Evolutionary conservation across 495 filamentous ascomycete genomes (phyloP), one percentile per base, ranked within the genome.

Genomic region (Podospora didyma): DNA sequence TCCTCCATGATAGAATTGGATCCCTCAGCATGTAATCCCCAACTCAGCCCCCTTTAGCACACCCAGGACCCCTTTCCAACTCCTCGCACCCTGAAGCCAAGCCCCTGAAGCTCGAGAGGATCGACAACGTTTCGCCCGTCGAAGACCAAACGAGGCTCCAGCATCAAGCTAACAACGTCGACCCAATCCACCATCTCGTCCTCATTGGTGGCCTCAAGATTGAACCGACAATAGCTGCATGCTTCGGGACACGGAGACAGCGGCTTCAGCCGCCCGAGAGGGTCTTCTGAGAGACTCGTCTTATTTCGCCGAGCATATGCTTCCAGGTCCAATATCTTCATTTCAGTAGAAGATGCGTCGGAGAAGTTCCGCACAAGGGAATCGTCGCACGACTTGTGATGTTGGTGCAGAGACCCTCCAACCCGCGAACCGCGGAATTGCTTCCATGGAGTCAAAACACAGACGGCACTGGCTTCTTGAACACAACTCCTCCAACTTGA

Each of bases 61-160:
- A 19, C 2, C 51, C 24, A 10, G 22, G 51, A 6, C 5, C 59
- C 62, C 42, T 69, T 69, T 46, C 66, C 67, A 31, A 68, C 62
- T 1, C 62, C 64, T 16, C 58, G 31, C 1, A 68, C 67, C 54
- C 54, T 55, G 49, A 69, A 69, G 0, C 67, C 67, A 0, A 69
- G 51, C 7, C 55, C 49, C 28, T 68, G 54, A 19, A 69, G 64
- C 49, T 68, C 64, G 7, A 56, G 17, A 3, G 37, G 39, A 39
- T 69, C 45, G 22, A 66, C 62, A 12, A 68, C 59, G 47, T 69
- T 69, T 2, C 85, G 79, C 16, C 88, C 88, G 55, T 91, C 88
- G 66, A 91, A 90, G 5, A 90, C 71, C 74, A 82, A 87, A 57
- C 79, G 81, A 2, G 87, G 88, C 53, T 84, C 80, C 46, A 77